These are phyloP conservation scores for Diplodia intermedia DNA, from an alignment of 2,329 filamentous ascomycete species.

Conservation along the genomic window DNA sequence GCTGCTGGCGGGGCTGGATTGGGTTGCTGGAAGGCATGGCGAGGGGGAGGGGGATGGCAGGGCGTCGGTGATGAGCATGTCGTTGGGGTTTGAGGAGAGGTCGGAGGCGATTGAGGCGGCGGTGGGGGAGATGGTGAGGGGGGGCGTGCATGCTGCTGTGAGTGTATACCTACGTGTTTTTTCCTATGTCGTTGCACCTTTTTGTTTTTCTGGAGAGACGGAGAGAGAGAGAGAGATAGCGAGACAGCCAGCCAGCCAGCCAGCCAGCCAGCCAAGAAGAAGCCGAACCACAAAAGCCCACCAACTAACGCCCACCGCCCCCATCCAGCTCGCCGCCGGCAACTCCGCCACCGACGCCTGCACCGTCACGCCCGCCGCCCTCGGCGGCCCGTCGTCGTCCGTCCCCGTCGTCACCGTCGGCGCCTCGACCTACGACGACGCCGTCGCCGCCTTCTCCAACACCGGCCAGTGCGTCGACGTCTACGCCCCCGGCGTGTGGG, in stretches of 20 bases:
- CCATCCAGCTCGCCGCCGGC: constrained; percentile 42
- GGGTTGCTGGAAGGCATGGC: constrained; percentile 43
- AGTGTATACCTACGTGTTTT: neutral
- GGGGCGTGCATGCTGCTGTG: constrained; percentile 33
- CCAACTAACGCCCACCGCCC: constrained; percentile 17
- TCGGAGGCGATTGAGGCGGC: constrained; percentile 17
- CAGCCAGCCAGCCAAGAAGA: no score
- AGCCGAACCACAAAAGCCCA: neutral
- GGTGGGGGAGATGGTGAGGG: neutral
- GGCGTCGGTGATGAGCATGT: constrained; percentile 47
- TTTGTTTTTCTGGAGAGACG: no score
- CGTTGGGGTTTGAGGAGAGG: constrained; percentile 45
- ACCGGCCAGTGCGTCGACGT: constrained; percentile 46
- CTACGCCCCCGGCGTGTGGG: constrained; percentile 46
- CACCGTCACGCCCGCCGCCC: constrained; percentile 42
- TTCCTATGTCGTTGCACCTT: no score
- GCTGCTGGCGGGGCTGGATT: constrained; percentile 50
- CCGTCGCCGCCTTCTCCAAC: constrained; percentile 46
- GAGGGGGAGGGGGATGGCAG: constrained; percentile 37
- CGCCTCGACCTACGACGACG: constrained; percentile 44
- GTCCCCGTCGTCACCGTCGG: constrained; percentile 49
- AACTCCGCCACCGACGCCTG: constrained; percentile 43
- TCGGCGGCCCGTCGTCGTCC: constrained; percentile 36
- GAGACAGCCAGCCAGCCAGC: no score
- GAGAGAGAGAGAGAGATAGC: no score